Conservation (phyloP, 208 protist species). For the Acanthamoeba castellanii region DNA sequence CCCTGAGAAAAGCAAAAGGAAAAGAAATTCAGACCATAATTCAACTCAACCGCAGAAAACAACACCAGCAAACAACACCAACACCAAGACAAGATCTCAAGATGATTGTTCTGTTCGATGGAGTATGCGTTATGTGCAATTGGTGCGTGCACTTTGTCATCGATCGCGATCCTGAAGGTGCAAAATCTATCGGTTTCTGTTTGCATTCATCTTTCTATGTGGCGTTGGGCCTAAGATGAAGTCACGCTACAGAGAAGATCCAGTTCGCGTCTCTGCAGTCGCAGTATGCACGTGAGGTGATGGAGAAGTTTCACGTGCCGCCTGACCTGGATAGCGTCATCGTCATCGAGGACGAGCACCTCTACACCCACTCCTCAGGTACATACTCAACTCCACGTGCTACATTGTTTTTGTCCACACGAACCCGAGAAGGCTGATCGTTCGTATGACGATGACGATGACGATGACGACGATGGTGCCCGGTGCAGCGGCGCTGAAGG, state of each 20-base stretch:
- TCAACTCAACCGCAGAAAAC: too few relatives aligned
- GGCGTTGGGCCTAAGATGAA: too few relatives aligned
- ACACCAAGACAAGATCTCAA: too few relatives aligned
- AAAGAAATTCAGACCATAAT: too few relatives aligned
- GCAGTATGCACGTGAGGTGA: background rate
- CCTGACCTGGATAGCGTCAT: conserved; percentile 37
- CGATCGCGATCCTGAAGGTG: background rate
- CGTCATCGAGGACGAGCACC: conserved; percentile 16
- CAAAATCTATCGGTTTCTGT: too few relatives aligned
- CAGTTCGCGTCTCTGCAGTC: conserved; percentile 61
- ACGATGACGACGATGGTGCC: too few relatives aligned
- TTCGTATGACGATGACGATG: background rate
- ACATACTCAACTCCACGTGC: too few relatives aligned
- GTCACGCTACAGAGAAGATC: background rate
- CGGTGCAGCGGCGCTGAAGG: conserved; percentile 11
- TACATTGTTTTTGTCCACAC: background rate
- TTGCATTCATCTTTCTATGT: background rate
- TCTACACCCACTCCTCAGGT: conserved; percentile 56
- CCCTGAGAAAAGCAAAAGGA: too few relatives aligned
- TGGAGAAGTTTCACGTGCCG: conserved; percentile 65
- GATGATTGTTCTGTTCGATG: conserved; percentile 57
- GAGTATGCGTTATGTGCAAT: conserved; percentile 45
- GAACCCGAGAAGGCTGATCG: background rate
- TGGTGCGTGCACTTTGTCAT: conserved; percentile 50
- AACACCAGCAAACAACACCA: too few relatives aligned